phyloP scores from a whole-genome alignment of 768 basidiomycete genomes.

The Macrocybe gigantea region DNA sequence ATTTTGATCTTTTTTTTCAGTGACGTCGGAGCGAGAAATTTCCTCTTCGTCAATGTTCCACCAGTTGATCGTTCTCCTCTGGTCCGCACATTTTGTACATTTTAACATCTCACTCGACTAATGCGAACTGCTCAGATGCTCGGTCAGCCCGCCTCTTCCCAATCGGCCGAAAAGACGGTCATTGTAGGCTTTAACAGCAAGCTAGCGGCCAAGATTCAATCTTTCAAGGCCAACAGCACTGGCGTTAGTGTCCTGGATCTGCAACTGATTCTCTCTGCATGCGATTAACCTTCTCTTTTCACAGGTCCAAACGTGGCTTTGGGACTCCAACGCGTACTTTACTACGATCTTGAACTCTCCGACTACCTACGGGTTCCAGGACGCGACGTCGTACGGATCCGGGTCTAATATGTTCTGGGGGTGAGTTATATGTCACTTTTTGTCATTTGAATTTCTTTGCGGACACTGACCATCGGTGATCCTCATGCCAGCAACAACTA shows the following conservation, averaged over 20 bases:
- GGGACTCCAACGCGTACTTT: slow-evolving; percentile 46
- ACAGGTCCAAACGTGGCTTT: slow-evolving; percentile 42
- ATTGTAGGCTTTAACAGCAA: slow-evolving; percentile 48
- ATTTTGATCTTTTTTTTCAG: slow-evolving; percentile 15
- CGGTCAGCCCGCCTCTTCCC: slow-evolving; percentile 30
- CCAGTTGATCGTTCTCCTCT: slow-evolving; percentile 37
- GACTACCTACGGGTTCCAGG: slow-evolving; percentile 48
- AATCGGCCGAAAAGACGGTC: slow-evolving; percentile 35
- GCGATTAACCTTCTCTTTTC: not conserved
- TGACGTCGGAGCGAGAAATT: slow-evolving; percentile 50
- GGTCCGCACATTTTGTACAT: slow-evolving; percentile 16
- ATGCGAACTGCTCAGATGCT: slow-evolving; percentile 34
- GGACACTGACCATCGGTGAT: no score
- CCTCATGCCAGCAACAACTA: slow-evolving; percentile 40
- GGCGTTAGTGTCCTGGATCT: slow-evolving; percentile 27
- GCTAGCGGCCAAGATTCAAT: slow-evolving; percentile 31
- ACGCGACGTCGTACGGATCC: slow-evolving; percentile 40
- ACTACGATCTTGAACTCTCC: slow-evolving; percentile 43
- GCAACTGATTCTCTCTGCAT: not conserved
- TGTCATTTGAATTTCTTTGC: not conserved
- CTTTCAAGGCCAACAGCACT: slow-evolving; percentile 36
- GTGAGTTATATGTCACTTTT: slow-evolving; percentile 21
- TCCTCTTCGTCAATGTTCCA: slow-evolving; percentile 41
- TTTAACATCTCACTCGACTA: not conserved
- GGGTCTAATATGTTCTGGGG: slow-evolving; percentile 47